A percentile compares a stretch with the other conserved stretches of the same genome.
Evolutionary conservation across 78 protist genomes (phyloP).

Genomic region (Dictyostelium citrinum): DNA sequence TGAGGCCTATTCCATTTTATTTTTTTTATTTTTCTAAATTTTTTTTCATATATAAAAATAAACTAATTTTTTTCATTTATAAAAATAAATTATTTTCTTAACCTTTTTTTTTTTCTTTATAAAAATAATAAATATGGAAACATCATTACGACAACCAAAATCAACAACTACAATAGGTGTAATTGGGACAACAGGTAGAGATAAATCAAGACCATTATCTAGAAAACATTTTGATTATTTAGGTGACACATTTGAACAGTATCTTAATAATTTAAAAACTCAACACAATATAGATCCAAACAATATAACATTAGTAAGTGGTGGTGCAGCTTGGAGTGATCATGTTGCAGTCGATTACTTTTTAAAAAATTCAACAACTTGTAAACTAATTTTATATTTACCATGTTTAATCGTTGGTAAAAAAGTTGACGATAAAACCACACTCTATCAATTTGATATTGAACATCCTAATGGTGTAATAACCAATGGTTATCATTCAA

Average conservation of each 20-base stretch:
- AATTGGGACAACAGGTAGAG: slow-evolving; percentile 33
- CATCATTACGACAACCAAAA: background rate
- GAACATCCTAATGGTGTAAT: background rate
- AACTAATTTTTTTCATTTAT: too few relatives aligned
- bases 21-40: too few relatives aligned
- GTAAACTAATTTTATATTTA: background rate
- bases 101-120: too few relatives aligned
- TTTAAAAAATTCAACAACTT: background rate
- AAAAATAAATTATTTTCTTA: too few relatives aligned
- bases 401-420: slow-evolving; percentile 5
- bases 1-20: too few relatives aligned
- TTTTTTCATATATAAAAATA: too few relatives aligned
- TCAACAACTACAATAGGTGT: background rate
- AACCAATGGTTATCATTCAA: slow-evolving; percentile 3
- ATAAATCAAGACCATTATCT: background rate
- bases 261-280: background rate
- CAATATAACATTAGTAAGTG: background rate
- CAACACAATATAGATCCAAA: background rate
- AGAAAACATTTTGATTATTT: slow-evolving; percentile 12
- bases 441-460: background rate
- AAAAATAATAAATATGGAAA: background rate
- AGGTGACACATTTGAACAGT: background rate
- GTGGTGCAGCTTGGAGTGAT: slow-evolving; percentile 17
- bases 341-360: slow-evolving; percentile 7
- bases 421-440: background rate